Evolutionary conservation across 441 rosid genomes (phyloP).

Genomic region (Arabidopsis hybrid): DNA sequence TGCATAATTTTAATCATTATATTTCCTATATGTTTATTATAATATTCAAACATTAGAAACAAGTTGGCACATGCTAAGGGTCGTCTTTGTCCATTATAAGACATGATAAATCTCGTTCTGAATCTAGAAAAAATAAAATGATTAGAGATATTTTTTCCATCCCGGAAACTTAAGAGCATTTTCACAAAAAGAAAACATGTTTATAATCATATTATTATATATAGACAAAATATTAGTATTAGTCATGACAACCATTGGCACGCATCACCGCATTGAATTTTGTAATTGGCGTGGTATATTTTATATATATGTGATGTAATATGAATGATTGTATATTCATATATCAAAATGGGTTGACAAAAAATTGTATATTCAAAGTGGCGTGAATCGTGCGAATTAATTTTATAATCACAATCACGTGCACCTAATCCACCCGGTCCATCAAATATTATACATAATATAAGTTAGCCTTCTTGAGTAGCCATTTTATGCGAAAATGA

Average conservation of each 20-base stretch:
- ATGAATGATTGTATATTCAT: constrained; percentile 35
- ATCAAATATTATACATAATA: constrained; percentile 30
- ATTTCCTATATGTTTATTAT: constrained; percentile 4
- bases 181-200: constrained; percentile 1
- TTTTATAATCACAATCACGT: constrained; percentile 41
- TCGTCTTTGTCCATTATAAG: constrained; percentile 11
- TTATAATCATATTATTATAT: background rate
- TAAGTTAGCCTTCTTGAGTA: constrained; percentile 14
- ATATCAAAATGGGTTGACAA: constrained; percentile 31
- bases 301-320: constrained; percentile 1
- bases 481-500: constrained; percentile 36
- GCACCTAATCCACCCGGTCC: constrained; percentile 44
- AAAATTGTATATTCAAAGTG: constrained; percentile 3
- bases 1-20: background rate
- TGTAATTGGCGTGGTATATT: constrained; percentile 24
- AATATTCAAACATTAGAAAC: background rate
- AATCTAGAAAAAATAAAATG: background rate
- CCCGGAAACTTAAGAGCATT: background rate
- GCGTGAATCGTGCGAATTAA: constrained; percentile 34
- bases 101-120: background rate
- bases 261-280: constrained; percentile 16
- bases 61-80: constrained; percentile 18
- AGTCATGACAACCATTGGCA: constrained; percentile 28
- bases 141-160: background rate
- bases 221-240: background rate